A percentile compares a stretch with the other conserved stretches of the same genome.
Conservation (phyloP, 1,284 basidiomycete genomes). For the Cutaneotrichosporon sp. region DNA sequence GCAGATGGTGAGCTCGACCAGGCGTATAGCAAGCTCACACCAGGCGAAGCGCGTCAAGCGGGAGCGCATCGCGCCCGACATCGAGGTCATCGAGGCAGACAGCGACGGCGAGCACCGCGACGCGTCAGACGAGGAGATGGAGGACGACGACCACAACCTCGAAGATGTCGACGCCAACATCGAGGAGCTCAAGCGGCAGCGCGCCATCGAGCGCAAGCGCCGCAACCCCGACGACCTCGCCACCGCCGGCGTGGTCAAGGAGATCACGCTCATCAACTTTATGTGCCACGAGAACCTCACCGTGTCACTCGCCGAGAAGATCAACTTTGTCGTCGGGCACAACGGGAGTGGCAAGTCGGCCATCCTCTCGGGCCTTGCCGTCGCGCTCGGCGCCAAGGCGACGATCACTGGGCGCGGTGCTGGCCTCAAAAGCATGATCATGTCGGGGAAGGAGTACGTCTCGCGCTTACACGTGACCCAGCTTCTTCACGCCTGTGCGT, state of each 20-base stretch:
- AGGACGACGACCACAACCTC: constrained; percentile 16
- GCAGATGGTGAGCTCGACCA: neutral
- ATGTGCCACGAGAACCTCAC: constrained; percentile 91
- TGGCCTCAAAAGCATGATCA: constrained; percentile 86
- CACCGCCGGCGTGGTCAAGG: constrained; percentile 75
- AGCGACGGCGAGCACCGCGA: constrained; percentile 19
- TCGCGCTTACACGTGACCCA: neutral
- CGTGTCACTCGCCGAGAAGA: constrained; percentile 81
- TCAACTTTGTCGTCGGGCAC: constrained; percentile 95
- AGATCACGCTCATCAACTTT: constrained; percentile 85
- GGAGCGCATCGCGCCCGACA: constrained; percentile 16
- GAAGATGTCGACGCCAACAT: constrained; percentile 25
- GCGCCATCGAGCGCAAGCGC: neutral
- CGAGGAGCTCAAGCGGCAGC: constrained; percentile 6
- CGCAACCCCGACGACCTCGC: neutral
- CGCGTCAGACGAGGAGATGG: constrained; percentile 7
- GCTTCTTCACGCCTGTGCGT: too few relatives aligned
- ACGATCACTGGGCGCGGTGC: constrained; percentile 81
- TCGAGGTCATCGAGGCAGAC: neutral
- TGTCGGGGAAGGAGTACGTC: constrained; percentile 76
- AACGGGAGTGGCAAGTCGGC: constrained; percentile 85
- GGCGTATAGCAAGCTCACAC: neutral
- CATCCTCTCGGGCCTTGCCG: constrained; percentile 86
- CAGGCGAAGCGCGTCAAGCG: constrained; percentile 34
- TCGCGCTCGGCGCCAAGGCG: constrained; percentile 92